Evolutionary conservation across 805 yeast species (phyloP), one percentile per base, ranked within the genome.

Genomic region (Kurtzmaniella cleridarum): DNA sequence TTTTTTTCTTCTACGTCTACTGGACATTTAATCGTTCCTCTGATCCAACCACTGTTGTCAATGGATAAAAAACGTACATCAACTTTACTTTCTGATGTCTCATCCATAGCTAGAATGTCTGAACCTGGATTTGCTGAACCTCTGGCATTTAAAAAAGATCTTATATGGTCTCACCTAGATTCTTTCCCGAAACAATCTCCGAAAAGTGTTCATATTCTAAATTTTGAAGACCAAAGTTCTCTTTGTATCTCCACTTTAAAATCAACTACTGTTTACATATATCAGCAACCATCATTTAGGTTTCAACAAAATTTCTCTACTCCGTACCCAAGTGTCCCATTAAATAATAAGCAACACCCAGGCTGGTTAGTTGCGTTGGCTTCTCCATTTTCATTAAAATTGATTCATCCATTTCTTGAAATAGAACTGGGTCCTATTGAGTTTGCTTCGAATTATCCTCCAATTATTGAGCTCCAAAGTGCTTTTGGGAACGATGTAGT

Each of bases 361-460:
- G 82, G 82, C 1, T 65, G 66, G 49, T 49, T 79, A 27, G 51
- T 75, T 0, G 53, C 75, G 27, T 50, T 79, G 24, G 57, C 64
- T 17, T 61, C 59, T 28, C 46, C 54, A 3, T 44, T 56, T 24
- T 58, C 59, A 20, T 39, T 78, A 24, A 60, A 56, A 15, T 46
- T 84, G 3, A 62, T 73, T 15, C 75, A 81, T 45, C 87, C 88
- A 1, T 76, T 80, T 41, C 59, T 78, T n/a, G 73, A 73, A 14
- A 46, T 79, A 1, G 49, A 55, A 7, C 69, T 84, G 37, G 53
- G 57, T 41, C 35, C 45, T 47, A 28, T 49, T 35, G 32, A 41
- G 18, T 31, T 60, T 37, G 11, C 37, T 36, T 36, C 49, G 29
- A 38, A 26, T n/a, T 44, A 41, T 34, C 51, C 56, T 3, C 35